These are phyloP conservation scores for Mycosphaerella arachidis DNA, from an alignment of 2,329 filamentous ascomycete genomes.

Conservation along the genomic window DNA sequence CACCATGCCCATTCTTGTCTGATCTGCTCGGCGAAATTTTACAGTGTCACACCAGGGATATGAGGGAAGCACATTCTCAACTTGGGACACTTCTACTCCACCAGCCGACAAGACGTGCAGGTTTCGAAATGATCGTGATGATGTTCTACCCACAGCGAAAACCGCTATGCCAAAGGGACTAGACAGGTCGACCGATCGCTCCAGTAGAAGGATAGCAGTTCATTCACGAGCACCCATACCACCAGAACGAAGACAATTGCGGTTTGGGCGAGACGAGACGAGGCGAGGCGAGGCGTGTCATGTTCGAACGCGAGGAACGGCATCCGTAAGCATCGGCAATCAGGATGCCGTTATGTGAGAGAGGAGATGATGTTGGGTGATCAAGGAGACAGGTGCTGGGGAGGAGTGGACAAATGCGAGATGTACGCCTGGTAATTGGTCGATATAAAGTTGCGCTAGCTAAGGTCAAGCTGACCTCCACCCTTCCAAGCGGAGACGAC, in stretches of 20 bases:
- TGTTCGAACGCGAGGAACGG: background rate
- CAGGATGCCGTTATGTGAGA: too few species aligned
- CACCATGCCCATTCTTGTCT: background rate
- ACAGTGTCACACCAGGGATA: background rate
- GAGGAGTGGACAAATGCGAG: background rate
- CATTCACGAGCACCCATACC: background rate
- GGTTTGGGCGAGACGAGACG: background rate
- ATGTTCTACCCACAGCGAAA: background rate
- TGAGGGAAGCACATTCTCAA: background rate
- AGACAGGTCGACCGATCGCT: too few species aligned
- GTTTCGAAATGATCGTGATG: background rate
- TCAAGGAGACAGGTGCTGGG: background rate
- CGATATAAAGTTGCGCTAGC: background rate
- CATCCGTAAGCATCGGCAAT: background rate
- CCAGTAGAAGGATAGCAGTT: background rate
- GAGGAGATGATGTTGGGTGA: too few species aligned
- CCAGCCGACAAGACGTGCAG: background rate
- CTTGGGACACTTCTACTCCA: background rate
- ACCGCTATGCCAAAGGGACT: background rate
- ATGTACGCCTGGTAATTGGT: background rate
- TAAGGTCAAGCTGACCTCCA: background rate
- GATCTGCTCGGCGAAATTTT: background rate
- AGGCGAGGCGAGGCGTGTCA: background rate
- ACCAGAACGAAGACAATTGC: background rate
- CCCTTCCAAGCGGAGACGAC: background rate